A percentile compares a stretch with the other conserved stretches of the same genome.
Evolutionary conservation across 139 green algal species (phyloP).

Genomic region (Chlorella sp.): DNA sequence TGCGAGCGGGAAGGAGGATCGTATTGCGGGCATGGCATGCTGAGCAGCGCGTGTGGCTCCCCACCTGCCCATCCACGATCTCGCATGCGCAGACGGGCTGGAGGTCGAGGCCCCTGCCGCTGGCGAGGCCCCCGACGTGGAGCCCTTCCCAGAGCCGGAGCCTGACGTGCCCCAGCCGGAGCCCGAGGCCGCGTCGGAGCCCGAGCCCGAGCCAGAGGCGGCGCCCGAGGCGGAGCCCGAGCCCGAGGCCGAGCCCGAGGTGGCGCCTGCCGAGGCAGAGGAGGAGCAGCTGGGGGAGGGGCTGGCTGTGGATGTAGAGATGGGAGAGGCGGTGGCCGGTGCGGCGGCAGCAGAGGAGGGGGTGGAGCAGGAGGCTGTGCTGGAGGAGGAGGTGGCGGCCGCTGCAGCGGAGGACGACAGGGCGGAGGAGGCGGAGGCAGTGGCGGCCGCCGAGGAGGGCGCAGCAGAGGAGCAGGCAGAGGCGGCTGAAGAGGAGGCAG

Average conservation of each 20-base stretch:
- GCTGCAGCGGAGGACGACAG: neutral
- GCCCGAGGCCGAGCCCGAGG: neutral
- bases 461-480: neutral
- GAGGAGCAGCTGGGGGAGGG: neutral
- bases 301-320: neutral
- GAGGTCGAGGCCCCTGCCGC: constrained; percentile 9
- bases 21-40: neutral
- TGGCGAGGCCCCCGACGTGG: neutral
- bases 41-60: neutral
- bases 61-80: too few species aligned
- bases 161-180: neutral
- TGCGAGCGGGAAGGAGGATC: neutral
- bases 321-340: neutral
- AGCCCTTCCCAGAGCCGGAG: neutral
- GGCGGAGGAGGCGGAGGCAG: neutral
- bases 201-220: constrained; percentile 10
- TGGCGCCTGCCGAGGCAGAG: neutral
- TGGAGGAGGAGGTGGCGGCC: neutral
- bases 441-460: neutral
- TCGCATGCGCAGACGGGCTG: too few species aligned
- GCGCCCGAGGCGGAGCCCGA: neutral
- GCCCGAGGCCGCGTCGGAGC: neutral
- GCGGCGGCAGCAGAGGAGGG: neutral
- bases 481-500: neutral
- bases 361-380: neutral